Percentiles rank a stretch among this genome's conserved stretches.
These are phyloP conservation scores for Rhodotorula glutinis DNA, from an alignment of 1,284 basidiomycete species.

Conservation along the genomic window DNA sequence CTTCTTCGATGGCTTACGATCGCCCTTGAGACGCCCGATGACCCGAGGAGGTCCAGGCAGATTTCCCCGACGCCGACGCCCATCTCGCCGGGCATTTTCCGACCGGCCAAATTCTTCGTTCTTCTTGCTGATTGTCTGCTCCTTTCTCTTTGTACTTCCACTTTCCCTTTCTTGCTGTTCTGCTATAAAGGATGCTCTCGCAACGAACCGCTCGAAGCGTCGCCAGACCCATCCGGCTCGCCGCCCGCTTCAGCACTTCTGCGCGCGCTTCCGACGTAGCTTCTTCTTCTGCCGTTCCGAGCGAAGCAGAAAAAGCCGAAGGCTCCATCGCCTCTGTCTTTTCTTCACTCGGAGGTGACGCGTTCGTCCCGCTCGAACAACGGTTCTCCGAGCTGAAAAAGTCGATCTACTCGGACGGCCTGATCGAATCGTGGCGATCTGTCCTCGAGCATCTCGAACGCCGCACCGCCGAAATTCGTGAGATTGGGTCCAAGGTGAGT, in stretches of 20 bases:
- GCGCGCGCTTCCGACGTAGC: background rate
- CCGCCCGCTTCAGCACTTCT: background rate
- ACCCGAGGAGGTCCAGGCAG: background rate
- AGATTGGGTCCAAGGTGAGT: slow-evolving; percentile 55
- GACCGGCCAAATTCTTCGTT: background rate
- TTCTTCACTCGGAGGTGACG: slow-evolving; percentile 51
- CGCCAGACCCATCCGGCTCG: background rate
- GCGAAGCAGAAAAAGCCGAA: slow-evolving; percentile 46
- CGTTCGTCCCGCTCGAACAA: slow-evolving; percentile 14
- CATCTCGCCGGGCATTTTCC: background rate
- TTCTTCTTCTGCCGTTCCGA: background rate
- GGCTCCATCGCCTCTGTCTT: slow-evolving; percentile 62
- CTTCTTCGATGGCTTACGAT: background rate
- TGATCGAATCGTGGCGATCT: slow-evolving; percentile 59
- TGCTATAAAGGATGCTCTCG: background rate
- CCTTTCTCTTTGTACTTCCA: background rate
- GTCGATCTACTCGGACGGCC: slow-evolving; percentile 47
- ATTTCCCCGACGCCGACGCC: background rate
- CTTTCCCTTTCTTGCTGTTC: background rate
- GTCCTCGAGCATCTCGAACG: slow-evolving; percentile 56
- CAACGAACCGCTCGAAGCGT: too few relatives aligned
- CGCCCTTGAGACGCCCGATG: background rate
- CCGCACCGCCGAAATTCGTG: slow-evolving; percentile 53
- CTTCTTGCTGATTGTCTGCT: background rate
- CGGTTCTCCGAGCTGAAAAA: slow-evolving; percentile 17